phyloP scores from a whole-genome alignment of 164 flowering plant species.

The Berberis thunbergii region DNA sequence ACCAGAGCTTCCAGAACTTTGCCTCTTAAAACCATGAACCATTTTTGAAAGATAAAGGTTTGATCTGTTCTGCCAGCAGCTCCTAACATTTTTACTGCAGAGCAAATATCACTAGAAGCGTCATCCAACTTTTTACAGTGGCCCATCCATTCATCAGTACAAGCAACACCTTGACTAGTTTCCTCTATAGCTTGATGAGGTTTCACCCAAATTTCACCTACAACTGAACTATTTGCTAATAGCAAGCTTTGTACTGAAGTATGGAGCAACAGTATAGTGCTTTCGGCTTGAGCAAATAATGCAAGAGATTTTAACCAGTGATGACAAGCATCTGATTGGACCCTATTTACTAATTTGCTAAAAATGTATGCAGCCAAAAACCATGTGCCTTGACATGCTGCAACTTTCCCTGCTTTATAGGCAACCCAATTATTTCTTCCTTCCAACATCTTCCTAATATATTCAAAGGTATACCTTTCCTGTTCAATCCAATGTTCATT shows the following conservation, averaged over 20 bases:
- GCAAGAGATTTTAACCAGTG: conserved; percentile 55
- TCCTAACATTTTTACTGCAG: conserved; percentile 27
- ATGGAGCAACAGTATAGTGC: conserved; percentile 26
- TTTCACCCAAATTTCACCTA: conserved; percentile 5
- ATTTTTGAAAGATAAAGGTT: conserved; percentile 52
- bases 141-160: conserved; percentile 6
- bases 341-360: conserved; percentile 30
- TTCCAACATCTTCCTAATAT: conserved; percentile 31
- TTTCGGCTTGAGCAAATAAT: conserved; percentile 39
- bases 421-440: conserved; percentile 41
- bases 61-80: conserved; percentile 14
- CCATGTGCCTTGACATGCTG: conserved; percentile 66
- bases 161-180: conserved; percentile 10
- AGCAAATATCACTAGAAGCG: conserved; percentile 20
- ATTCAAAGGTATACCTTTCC: conserved; percentile 29
- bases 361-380: conserved; percentile 38
- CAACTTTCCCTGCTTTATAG: conserved; percentile 52
- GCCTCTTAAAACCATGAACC: conserved; percentile 59
- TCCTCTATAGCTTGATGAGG: conserved; percentile 9
- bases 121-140: conserved; percentile 20
- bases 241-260: conserved; percentile 17
- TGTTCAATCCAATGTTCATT: conserved; percentile 21
- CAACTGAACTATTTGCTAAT: conserved; percentile 15
- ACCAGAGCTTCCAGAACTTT: conserved; percentile 32
- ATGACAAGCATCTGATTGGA: conserved; percentile 29